Base-by-base conservation (phyloP, 1,284 basidiomycete genomes). In the Porogramme epimiltina region DNA sequence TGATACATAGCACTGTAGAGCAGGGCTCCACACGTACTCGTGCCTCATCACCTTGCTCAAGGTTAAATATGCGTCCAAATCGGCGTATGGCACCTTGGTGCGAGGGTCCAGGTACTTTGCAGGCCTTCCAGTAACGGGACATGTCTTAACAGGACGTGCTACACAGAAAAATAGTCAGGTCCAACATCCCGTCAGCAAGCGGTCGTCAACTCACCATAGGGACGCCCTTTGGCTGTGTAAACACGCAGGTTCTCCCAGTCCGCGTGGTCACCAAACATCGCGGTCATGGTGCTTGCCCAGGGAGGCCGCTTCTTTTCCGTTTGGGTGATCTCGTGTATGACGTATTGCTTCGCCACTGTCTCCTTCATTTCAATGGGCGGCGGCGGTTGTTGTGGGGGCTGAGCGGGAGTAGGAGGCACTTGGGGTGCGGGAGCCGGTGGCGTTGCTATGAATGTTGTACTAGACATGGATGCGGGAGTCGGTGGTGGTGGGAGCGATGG, bases 71-170 rank as follows among this genome's bases (percentile, higher is more conserved):
- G 89, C 89, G n/a, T 72, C 69, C 4, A 79, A 65, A 56, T 86
- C 80, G 2, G 90, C 88, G 65, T 82, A 95, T 0, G 92, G 89
- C 2, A 89, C 84, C 9, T 85, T 84, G 0, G 87, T 87, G 34
- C 82, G 74, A 3, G 91, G 90, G 64, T 94, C 91, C 33, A 81
- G 66, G 63, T 94, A 95, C 25, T 73, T 77, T 3, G 86, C 87
- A 15, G 74, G 72, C 41, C 73, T 73, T 0, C 89, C 87, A 0
- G 84, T 89, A 46, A 91, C 79, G 0, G 78, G 78, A 63, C 88
- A 91, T 23, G 65, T 74, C 47, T 75, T 78, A n/a, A 75, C 71
- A 0, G 82, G 82, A 10, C 85, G 84, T 19, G 77, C 88, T 90
- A 49, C 37, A 37, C 31, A 45, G 51, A 3, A 15, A 44, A 9